Conservation (phyloP, 2,329 filamentous ascomycete genomes). For the Chaetomium strumarium region DNA sequence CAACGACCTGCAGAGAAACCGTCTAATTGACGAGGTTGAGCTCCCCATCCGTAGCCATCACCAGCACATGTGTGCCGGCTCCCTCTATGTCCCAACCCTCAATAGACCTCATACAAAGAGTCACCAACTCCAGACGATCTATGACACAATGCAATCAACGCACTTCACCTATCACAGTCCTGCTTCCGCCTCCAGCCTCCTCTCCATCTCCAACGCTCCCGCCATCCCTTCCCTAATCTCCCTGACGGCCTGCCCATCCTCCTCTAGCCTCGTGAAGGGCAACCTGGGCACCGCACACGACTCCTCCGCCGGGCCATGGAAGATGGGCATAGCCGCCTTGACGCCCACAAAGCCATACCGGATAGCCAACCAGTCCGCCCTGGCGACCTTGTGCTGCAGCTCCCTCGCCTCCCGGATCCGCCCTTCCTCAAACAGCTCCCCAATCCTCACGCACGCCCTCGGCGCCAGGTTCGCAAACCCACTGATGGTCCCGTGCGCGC, state of each 20-base stretch:
- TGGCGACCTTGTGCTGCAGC: slow-evolving; percentile 45
- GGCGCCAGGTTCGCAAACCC: slow-evolving; percentile 65
- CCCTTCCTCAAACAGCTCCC: slow-evolving; percentile 55
- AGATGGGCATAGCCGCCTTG: slow-evolving; percentile 40
- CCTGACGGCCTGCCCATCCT: slow-evolving; percentile 29
- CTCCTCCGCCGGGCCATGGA: slow-evolving; percentile 32
- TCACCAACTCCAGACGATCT: too few species aligned
- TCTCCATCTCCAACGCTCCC: slow-evolving; percentile 29
- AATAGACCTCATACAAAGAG: too few species aligned
- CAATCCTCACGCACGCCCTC: slow-evolving; percentile 54
- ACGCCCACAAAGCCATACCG: slow-evolving; percentile 44
- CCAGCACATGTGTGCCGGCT: too few species aligned
- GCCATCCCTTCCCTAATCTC: slow-evolving; percentile 33
- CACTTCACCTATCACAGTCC: neutral
- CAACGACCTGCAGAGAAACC: too few species aligned
- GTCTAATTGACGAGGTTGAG: too few species aligned
- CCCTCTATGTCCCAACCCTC: too few species aligned
- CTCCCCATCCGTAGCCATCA: too few species aligned
- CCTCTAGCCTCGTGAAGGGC: slow-evolving; percentile 34
- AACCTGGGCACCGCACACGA: slow-evolving; percentile 32
- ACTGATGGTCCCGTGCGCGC: slow-evolving; percentile 65
- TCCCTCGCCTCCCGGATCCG: slow-evolving; percentile 52
- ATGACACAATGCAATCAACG: neutral
- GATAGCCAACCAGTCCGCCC: slow-evolving; percentile 42
- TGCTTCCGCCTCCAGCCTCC: slow-evolving; percentile 26